Base-by-base conservation (phyloP, 306 rosid species). In the Cotoneaster glaucophyllus region DNA sequence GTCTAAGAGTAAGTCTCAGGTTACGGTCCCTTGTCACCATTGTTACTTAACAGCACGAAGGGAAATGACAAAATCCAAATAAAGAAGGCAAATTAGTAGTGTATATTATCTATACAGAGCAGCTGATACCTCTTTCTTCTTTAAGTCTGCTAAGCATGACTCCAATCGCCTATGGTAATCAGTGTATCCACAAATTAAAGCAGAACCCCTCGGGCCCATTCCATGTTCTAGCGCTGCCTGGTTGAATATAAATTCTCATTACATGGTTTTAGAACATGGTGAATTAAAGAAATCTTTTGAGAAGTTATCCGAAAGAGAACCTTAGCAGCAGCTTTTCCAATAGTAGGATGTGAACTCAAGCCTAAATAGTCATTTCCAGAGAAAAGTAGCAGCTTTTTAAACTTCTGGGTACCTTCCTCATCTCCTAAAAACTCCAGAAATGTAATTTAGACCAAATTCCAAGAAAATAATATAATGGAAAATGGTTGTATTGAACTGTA, bases 131-230 rank as follows among this genome's bases (percentile, higher is more conserved):
- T 95, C 96, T 86, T 95, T 95, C 86, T 84, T 92, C 87, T 94
- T 94, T 80, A 94, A 85, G 71, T 95, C 95, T 32, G 98, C 97
- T 77, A 95, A 77, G 79, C 92, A 66, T 11, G 89, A 88, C 80
- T 95, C 98, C 17, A 95, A 91, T 78, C 76, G 76, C 83, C 97
- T 84, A 71, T 95, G 98, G 84, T 95, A 91, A 87, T 87, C 78
- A 78, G 98, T 95, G 82, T 95, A 95, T 29, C 98, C 98, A 79
- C 97, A 95, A n/a, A 92, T 90, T 67, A 92, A 91, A 75, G 98
- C 96, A 64, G 98, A 95, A n/a, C 98, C 97, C 83, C 97, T 88
- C 24, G 98, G 97, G 63, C 98, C 98, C 98, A 95, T 95, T 77
- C 97, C 95, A 73, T 87, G 89, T 83, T 90, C 87, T 71, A 58